phyloP scores from a whole-genome alignment of 805 yeast species.

The Yarrowia sp. region DNA sequence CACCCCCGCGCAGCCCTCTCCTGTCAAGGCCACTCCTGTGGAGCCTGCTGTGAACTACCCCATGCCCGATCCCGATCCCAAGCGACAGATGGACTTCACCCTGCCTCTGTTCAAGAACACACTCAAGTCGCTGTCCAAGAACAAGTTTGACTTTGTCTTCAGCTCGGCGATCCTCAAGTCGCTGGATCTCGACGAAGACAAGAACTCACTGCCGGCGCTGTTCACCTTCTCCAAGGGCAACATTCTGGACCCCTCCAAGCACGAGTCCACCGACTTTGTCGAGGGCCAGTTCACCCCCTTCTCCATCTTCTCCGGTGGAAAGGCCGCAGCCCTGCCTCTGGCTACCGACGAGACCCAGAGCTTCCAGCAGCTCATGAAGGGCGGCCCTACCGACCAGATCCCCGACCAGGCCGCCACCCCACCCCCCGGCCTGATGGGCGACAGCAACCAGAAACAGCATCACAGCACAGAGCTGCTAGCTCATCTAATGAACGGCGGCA shows the following conservation, averaged over 20 bases:
- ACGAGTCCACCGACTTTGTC: constrained; percentile 4
- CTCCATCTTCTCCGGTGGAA: constrained; percentile 1
- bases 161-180: constrained; percentile 9
- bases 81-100: constrained; percentile 47
- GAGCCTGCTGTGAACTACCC: constrained; percentile 28
- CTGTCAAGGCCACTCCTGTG: constrained; percentile 18
- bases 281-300: constrained; percentile 23
- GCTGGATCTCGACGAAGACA: constrained; percentile 5
- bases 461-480: constrained; percentile 28
- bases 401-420: constrained; percentile 26
- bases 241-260: constrained; percentile 16
- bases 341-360: constrained; percentile 12
- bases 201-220: not conserved
- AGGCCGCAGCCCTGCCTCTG: constrained; percentile 12
- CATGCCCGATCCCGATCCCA: constrained; percentile 42
- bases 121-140: constrained; percentile 25
- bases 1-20: constrained; percentile 30
- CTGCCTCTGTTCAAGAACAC: constrained; percentile 51
- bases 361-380: constrained; percentile 17
- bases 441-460: constrained; percentile 18
- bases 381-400: constrained; percentile 14
- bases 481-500: constrained; percentile 27
- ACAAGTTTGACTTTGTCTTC: constrained; percentile 22
- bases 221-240: constrained; percentile 23
- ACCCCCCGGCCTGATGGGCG: constrained; percentile 26